A percentile compares a stretch with the other conserved stretches of the same genome.
Conservation (phyloP, 176 grass and related monocot genomes). For the Cenchrus purpureus region DNA sequence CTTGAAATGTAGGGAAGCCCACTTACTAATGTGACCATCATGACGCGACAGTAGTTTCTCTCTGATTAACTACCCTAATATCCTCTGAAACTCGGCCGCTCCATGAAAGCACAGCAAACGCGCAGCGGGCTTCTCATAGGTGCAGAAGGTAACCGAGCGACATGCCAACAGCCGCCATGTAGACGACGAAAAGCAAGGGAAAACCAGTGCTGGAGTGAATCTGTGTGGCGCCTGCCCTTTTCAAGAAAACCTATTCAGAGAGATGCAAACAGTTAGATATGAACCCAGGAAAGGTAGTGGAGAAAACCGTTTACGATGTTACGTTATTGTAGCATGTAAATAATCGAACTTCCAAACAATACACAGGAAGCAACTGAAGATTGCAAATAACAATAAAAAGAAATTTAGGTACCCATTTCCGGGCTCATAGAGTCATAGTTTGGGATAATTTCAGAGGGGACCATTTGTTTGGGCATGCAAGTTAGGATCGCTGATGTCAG, state of each 20-base stretch:
- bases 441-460: neutral
- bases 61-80: neutral
- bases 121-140: constrained; percentile 33
- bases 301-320: neutral
- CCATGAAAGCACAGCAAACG: neutral
- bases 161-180: constrained; percentile 42
- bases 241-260: constrained; percentile 34
- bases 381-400: neutral
- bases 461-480: neutral
- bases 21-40: constrained; percentile 1
- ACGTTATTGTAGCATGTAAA: neutral
- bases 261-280: neutral
- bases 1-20: neutral
- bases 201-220: constrained; percentile 24
- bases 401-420: neutral
- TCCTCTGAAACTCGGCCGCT: neutral
- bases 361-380: neutral
- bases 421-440: neutral
- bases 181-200: constrained; percentile 41
- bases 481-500: constrained; percentile 8
- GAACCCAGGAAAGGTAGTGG: neutral
- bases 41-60: neutral
- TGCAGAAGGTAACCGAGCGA: constrained; percentile 71
- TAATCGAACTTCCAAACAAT: neutral
- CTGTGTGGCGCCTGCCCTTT: constrained; percentile 19